Conservation (phyloP, 2,329 filamentous ascomycete species). For the Arthroderma sp. region DNA sequence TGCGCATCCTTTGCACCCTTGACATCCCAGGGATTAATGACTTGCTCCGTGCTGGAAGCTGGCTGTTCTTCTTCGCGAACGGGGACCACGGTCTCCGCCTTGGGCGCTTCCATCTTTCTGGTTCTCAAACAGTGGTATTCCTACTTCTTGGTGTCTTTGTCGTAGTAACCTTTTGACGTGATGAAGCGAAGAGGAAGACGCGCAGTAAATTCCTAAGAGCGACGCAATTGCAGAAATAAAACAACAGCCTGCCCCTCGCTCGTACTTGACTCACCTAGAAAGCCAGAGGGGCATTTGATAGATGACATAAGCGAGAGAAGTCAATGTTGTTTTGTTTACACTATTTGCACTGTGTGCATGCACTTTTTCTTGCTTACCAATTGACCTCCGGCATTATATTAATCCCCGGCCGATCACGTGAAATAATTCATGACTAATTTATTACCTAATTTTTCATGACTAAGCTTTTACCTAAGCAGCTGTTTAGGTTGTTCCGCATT, state of each 20-base stretch:
- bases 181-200: background rate
- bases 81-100: slow-evolving; percentile 9
- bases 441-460: background rate
- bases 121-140: background rate
- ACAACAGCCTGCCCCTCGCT: background rate
- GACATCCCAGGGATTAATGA: slow-evolving; percentile 25
- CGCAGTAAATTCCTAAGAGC: background rate
- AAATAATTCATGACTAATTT: background rate
- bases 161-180: background rate
- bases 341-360: background rate
- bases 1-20: slow-evolving; percentile 21
- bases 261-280: background rate
- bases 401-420: background rate
- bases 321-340: background rate
- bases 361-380: background rate
- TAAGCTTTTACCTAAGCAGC: background rate
- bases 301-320: background rate
- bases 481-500: background rate
- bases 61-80: slow-evolving; percentile 4
- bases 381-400: background rate
- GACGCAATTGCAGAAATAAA: background rate
- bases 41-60: slow-evolving; percentile 16
- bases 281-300: background rate
- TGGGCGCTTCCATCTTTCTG: slow-evolving; percentile 8
- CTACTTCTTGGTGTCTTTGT: too few relatives aligned